Base-by-base conservation (phyloP, 257 asterid genomes). In the Sherardia arvensis region DNA sequence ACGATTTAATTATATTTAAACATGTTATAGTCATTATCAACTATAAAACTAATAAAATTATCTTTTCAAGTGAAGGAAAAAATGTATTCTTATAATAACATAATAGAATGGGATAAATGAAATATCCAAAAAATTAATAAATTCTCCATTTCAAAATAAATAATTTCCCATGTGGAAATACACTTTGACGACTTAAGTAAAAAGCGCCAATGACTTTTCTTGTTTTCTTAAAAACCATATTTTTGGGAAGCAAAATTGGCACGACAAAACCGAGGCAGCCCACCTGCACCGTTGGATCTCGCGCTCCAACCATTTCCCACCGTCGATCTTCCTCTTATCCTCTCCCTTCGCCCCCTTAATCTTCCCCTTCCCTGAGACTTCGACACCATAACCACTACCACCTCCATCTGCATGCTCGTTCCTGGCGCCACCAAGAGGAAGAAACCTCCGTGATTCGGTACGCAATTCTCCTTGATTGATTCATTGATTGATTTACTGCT, bases 251-350 rank as follows among this genome's bases (percentile, higher is more conserved):
- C 72, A 17, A 8, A 43, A 54, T 40, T 56, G 54, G 36, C 73
- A 64, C 70, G 83, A 61, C 56, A 62, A 76, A 78, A 76, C 68
- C 82, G 69, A 77, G 78, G 71, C 66, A 17, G 11, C 68, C 68
- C 68, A 29, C 15, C 38, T 28, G 56, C 65, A 43, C 79, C 81
- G 78, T 67, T 33, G 26, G 84, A 83, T 73, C 78, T 38, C 67
- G 26, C 70, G 72, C 73, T 66, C 51, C 33, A 25, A 36, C 62
- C 68, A 56, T 56, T 2, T 5, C 66, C 53, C 68, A 72, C 81
- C 74, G 69, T 71, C 55, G 66, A 78, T 71, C 58, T 43, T 22
- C 17, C 76, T 69, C 80, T 81, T 76, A 84, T 83, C 88, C 78
- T 78, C 70, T 78, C 51, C 70, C 53, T 59, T 78, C 68, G 43